Percentiles rank a stretch among this genome's conserved stretches.
Evolutionary conservation across 352 stramenopile species (phyloP).

Genomic region (Phytophthora pseudosyringae): DNA sequence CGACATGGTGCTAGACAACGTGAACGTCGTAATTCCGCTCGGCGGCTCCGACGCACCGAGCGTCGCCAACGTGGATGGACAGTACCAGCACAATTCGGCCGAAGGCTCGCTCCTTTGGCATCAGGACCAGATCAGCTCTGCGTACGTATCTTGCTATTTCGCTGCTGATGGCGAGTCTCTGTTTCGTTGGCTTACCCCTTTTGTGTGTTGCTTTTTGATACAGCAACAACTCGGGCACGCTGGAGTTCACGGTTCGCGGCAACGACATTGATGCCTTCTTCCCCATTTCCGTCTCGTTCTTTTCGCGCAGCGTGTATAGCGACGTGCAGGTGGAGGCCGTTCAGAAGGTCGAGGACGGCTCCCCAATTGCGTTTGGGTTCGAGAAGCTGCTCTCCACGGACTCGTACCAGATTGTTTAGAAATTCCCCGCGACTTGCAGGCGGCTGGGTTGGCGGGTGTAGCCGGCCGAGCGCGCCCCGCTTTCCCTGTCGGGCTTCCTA

Average conservation of each 20-base stretch:
- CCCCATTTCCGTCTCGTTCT: conserved; percentile 89
- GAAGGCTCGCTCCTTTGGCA: conserved; percentile 82
- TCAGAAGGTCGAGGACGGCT: conserved; percentile 74
- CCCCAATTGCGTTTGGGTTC: conserved; percentile 80
- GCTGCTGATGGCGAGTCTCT: not conserved
- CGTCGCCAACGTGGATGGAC: conserved; percentile 80
- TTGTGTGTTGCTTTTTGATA: conserved; percentile 7
- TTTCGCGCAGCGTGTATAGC: conserved; percentile 89
- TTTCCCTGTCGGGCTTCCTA: conserved; percentile 13
- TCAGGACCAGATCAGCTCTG: conserved; percentile 77
- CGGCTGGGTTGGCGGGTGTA: conserved; percentile 13
- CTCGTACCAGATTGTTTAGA: conserved; percentile 91
- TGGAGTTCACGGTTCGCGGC: conserved; percentile 86
- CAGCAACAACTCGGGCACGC: conserved; percentile 82
- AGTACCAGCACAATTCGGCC: conserved; percentile 87
- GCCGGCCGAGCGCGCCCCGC: not conserved
- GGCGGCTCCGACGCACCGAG: conserved; percentile 73
- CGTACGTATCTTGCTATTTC: conserved; percentile 52
- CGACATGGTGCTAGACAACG: conserved; percentile 90
- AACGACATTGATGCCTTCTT: conserved; percentile 88
- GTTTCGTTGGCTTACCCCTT: conserved; percentile 7
- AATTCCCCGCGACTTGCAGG: conserved; percentile 13
- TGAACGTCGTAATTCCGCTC: conserved; percentile 86
- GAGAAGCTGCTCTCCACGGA: conserved; percentile 90
- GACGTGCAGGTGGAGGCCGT: conserved; percentile 84